Conservation (phyloP, 352 stramenopile species). For the Globisporangium megalacanthum region DNA sequence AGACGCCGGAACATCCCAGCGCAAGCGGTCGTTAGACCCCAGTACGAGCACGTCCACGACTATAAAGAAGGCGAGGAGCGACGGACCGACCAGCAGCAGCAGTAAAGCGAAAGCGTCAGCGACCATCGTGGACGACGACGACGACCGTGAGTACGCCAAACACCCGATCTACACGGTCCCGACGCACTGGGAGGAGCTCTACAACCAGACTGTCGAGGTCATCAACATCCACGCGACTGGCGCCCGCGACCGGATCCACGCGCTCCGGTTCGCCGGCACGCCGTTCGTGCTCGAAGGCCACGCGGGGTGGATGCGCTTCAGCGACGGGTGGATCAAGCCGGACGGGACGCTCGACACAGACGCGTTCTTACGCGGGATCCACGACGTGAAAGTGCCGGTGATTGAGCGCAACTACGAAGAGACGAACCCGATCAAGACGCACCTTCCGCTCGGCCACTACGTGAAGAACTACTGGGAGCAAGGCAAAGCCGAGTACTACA, state of each 20-base stretch:
- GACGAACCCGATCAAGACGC: slow-evolving; percentile 68
- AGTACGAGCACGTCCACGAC: neutral
- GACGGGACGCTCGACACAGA: slow-evolving; percentile 49
- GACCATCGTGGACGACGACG: slow-evolving; percentile 6
- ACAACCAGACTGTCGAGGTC: slow-evolving; percentile 53
- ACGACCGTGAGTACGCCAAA: slow-evolving; percentile 20
- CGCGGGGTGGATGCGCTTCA: slow-evolving; percentile 59
- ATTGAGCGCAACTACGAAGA: slow-evolving; percentile 79
- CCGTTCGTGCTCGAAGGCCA: slow-evolving; percentile 71
- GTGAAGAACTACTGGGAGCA: slow-evolving; percentile 82
- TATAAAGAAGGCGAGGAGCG: slow-evolving; percentile 13
- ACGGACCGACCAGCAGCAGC: neutral
- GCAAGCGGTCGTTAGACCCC: slow-evolving; percentile 33
- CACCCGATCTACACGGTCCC: slow-evolving; percentile 63
- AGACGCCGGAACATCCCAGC: slow-evolving; percentile 20
- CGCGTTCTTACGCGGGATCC: slow-evolving; percentile 59
- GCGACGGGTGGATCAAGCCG: slow-evolving; percentile 52
- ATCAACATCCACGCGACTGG: slow-evolving; percentile 55
- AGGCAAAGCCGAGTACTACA: slow-evolving; percentile 81
- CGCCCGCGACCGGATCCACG: slow-evolving; percentile 52
- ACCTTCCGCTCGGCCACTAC: slow-evolving; percentile 63
- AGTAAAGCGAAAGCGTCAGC: slow-evolving; percentile 5
- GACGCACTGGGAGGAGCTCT: slow-evolving; percentile 66
- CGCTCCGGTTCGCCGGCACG: slow-evolving; percentile 58
- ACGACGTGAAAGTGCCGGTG: slow-evolving; percentile 75